Evolutionary conservation across 2,329 filamentous ascomycete genomes (phyloP), one percentile per base, ranked within the genome.

Genomic region (Ascosphaera pollenicola): DNA sequence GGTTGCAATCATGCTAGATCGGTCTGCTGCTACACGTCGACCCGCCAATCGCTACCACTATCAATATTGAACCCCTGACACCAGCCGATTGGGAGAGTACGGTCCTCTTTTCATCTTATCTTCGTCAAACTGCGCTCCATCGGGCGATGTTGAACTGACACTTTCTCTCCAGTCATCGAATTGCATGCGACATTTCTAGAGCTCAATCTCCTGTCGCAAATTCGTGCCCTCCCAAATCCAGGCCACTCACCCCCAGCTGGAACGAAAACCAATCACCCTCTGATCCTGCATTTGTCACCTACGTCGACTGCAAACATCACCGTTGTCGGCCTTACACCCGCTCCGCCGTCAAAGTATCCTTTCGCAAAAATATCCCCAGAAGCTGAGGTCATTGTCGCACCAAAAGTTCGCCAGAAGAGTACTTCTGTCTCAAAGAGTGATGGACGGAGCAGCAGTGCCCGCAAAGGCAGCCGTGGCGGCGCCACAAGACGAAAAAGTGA

Each of bases 11-110:
- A 19, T 43, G 42, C 39, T 53, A 70, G 66, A 66, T 75, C 46
- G 67, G 66, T 32, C 58, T 78, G 37, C 56, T 64, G 28, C 67
- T 98, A 45, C 89, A 98, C 56, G 62, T 94, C 45, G 84, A 98
- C 54, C 87, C 87, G 37, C 84, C 85, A 2, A 62, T 89, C 46
- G 83, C 84, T 37, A 83, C 94, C 56, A 95, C 85, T 2, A 78
- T 98, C 57, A 84, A 94, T 54, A 95, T 98, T 49, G 91, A 98
- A 55, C 89, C 89, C 26, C 61, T 95, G 50, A 95, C 89, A 0
- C 75, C 87, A 1, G 83, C 91, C 42, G 89, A 98, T 54, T 98
- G 89, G 89, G 89, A 98, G 59, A 92, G 66, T 68, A 62, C 45
- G 64, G 54, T 39, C 30, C 38, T 40, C 39, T 16, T 36, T 17